Base-by-base conservation (phyloP, 495 filamentous ascomycete species). In the Talaromyces thailandensis region DNA sequence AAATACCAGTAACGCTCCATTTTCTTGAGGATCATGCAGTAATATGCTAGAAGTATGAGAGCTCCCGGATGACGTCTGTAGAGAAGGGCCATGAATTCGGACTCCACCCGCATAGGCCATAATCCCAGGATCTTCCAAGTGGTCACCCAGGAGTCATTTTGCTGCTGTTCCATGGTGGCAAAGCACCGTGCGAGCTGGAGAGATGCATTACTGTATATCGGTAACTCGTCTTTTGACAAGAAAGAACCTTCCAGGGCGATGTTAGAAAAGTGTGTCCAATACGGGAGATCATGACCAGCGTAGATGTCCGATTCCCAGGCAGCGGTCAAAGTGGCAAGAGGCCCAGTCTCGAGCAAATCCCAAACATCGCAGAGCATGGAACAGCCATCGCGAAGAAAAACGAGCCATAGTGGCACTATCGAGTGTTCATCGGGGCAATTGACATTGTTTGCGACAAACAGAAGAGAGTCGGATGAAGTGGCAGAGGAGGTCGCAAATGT, bases 41-140 rank as follows among this genome's bases (percentile, higher is more conserved):
- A 77, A 63, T 74, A 63, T 0, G 70, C 72, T 24, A 78, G 70
- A 9, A 77, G 68, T 35, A 78, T 64, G 35, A 78, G 59, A 14
- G 75, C 71, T 21, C 75, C 67, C 23, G 76, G 75, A 23, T 71
- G 69, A 29, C 60, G 66, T 31, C 65, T 60, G 16, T 68, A 66
- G 2, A 75, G 56, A 26, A 77, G 62, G 23, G 51, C 18, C 23
- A 75, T 61, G 48, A 70, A 76, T n/a, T 65, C 65, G 8, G 67
- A 58, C 2, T 68, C 64, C 4, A 74, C 57, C 1, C 63, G 62
- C 51, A 76, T 66, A 0, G 75, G 75, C 75, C 75, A 78, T 24
- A 55, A 37, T 3, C 56, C 65, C 2, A 69, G 67, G 21, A 64
- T 57, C 32, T 62, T 62, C 67, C 67, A 69, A 43, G 59, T 58